A percentile compares a stretch with the other conserved stretches of the same genome.
These are phyloP conservation scores for Pholiota molesta DNA, from an alignment of 768 basidiomycete genomes.

Conservation along the genomic window DNA sequence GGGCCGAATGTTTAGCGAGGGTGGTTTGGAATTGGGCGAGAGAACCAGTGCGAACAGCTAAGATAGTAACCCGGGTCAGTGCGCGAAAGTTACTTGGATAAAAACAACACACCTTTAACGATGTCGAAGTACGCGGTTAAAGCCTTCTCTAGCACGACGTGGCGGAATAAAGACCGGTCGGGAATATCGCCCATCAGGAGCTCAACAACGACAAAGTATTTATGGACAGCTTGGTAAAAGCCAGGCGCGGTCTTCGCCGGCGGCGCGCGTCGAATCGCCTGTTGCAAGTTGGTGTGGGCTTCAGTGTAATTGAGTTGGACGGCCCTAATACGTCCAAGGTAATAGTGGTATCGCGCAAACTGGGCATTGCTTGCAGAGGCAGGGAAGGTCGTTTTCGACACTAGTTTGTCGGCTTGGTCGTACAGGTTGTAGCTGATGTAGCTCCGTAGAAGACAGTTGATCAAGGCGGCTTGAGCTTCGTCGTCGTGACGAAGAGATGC, in stretches of 20 bases:
- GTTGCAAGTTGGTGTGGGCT: slow-evolving; percentile 89
- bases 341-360: slow-evolving; percentile 92
- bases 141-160: slow-evolving; percentile 88
- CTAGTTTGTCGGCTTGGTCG: slow-evolving; percentile 95
- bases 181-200: slow-evolving; percentile 98
- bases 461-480: slow-evolving; percentile 88
- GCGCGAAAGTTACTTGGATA: not conserved
- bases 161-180: slow-evolving; percentile 86
- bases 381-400: slow-evolving; percentile 93
- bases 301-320: slow-evolving; percentile 94
- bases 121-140: slow-evolving; percentile 91
- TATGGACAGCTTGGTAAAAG: slow-evolving; percentile 95
- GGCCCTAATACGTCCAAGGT: slow-evolving; percentile 88
- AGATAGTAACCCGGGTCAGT: not conserved
- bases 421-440: slow-evolving; percentile 90
- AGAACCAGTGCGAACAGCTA: slow-evolving; percentile 94
- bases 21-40: slow-evolving; percentile 92
- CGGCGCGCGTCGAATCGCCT: slow-evolving; percentile 94
- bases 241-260: slow-evolving; percentile 87
- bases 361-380: slow-evolving; percentile 87
- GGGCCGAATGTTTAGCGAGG: slow-evolving; percentile 70
- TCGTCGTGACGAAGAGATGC: slow-evolving; percentile 89
- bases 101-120: slow-evolving; percentile 73
- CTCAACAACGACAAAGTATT: slow-evolving; percentile 92
- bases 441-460: slow-evolving; percentile 91